Base-by-base conservation (phyloP, 2,329 filamentous ascomycete genomes). In the Juglanconis oblonga region DNA sequence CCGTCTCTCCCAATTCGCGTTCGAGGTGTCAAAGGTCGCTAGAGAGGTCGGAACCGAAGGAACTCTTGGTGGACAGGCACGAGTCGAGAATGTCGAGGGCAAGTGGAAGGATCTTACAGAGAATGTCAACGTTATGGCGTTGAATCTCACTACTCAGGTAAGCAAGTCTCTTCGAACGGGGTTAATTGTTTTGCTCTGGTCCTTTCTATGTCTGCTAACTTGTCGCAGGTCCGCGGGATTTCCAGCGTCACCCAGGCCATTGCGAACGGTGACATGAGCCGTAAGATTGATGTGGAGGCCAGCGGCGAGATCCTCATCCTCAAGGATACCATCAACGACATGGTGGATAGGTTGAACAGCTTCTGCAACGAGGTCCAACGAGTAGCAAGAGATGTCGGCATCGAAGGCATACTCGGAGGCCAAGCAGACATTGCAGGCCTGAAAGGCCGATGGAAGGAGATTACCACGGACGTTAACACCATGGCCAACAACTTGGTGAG, bases 61-160 rank as follows among this genome's bases (percentile, higher is more conserved):
- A 66, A 94, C 92, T 52, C 85, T 98, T 45, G 94, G 94, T 67
- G 94, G 94, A 55, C 94, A 98, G 74, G 94, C 94, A 59, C 87
- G 94, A 73, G 91, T 98, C 62, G 92, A 94, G 67, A 95, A 95
- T 64, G 94, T 98, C 14, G 92, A 96, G 78, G 94, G 94, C 71
- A 97, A 97, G 77, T 98, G 94, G 94, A 96, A 96, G 71, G 94
- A 98, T 74, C 84, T 98, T 67, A 98, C 94, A 3, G 89, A 93
- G 69, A 94, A 94, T 66, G 89, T 93, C 69, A 93, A 92, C 77
- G 92, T 85, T 10, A 88, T 88, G 86, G 86, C 86, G 10, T 82
- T 84, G 61, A 88, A 88, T 70, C 77, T 88, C 58, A 88, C 86
- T 3, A 85, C 85, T 6, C 86, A 88, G 87, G 77, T 78, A 74